Evolutionary conservation across 164 flowering plant species (phyloP).

Genomic region (Stephania japonica): DNA sequence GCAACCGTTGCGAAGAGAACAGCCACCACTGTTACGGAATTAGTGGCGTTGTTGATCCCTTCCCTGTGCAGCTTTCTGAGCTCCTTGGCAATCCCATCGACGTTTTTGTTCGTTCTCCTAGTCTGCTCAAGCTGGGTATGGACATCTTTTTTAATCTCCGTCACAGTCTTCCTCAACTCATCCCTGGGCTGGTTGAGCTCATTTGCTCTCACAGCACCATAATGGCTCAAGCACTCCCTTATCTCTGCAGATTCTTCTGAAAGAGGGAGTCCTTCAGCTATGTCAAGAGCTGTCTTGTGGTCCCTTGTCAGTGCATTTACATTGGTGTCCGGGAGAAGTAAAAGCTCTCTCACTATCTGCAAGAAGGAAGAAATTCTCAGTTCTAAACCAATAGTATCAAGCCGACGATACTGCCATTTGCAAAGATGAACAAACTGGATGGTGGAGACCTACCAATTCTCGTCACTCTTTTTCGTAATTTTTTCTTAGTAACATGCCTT

Average conservation of each 20-base stretch:
- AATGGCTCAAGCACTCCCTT: constrained; percentile 38
- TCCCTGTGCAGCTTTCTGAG: constrained; percentile 59
- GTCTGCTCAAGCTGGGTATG: constrained; percentile 72
- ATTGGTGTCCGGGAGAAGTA: constrained; percentile 51
- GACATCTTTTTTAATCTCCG: constrained; percentile 67
- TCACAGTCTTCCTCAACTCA: constrained; percentile 64
- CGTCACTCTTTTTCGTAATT: no score
- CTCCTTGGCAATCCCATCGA: constrained; percentile 61
- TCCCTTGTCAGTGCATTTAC: constrained; percentile 72
- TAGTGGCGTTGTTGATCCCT: constrained; percentile 79
- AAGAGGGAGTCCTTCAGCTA: constrained; percentile 58
- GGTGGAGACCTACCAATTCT: no score
- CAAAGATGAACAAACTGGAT: no score
- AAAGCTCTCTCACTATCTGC: constrained; percentile 61
- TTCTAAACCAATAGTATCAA: no score
- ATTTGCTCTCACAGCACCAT: constrained; percentile 56
- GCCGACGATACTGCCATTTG: no score
- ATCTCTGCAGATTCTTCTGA: constrained; percentile 60
- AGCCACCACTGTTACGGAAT: constrained; percentile 78
- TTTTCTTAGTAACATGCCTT: no score
- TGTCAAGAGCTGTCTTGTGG: constrained; percentile 67
- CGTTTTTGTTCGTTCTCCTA: constrained; percentile 59
- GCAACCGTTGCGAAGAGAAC: constrained; percentile 78
- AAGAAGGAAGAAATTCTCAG: constrained; percentile 5
- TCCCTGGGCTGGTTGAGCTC: constrained; percentile 76